Conservation (phyloP, 495 filamentous ascomycete genomes). For the Podospora comata region DNA sequence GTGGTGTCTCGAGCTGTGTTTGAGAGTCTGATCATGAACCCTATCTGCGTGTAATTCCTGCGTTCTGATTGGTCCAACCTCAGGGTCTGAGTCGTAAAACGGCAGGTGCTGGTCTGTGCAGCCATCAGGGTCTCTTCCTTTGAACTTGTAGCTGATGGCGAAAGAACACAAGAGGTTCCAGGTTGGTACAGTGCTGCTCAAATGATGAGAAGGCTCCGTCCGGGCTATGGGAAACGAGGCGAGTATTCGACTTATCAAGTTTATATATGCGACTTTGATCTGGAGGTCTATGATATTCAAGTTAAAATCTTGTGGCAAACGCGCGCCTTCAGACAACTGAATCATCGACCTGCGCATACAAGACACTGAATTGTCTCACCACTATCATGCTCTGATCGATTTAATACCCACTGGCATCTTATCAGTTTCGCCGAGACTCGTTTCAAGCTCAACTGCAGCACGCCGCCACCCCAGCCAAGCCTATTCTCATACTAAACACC, state of each 20-base stretch:
- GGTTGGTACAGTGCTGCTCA: not conserved
- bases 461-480: not conserved
- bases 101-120: constrained; percentile 22
- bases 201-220: not conserved
- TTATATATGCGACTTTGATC: no score
- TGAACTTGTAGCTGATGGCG: no score
- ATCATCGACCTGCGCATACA: not conserved
- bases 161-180: not conserved
- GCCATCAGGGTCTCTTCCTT: not conserved
- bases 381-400: not conserved
- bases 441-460: not conserved
- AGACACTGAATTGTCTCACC: not conserved
- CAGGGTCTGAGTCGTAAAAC: constrained; percentile 1
- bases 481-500: not conserved
- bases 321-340: not conserved
- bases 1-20: not conserved
- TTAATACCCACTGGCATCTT: not conserved
- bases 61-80: constrained; percentile 16
- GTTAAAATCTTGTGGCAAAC: no score
- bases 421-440: not conserved
- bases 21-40: not conserved
- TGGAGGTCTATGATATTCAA: no score
- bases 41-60: not conserved
- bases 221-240: no score
- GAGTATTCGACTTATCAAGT: no score